Conservation (phyloP, 805 yeast genomes). For the Metschnikowia aberdeeniae region DNA sequence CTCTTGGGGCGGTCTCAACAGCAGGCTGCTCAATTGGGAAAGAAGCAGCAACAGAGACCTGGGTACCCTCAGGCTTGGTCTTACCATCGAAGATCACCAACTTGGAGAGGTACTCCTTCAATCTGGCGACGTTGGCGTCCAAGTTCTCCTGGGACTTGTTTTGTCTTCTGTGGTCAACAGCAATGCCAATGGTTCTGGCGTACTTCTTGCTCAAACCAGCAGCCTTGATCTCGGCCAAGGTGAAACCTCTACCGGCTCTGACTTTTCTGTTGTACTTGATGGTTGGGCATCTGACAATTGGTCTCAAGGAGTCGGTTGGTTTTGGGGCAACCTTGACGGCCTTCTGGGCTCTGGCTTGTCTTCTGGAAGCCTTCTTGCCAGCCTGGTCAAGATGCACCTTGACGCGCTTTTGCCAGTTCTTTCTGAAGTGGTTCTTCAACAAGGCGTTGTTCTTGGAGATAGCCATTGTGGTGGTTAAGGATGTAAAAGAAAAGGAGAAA, state of each 20-base stretch:
- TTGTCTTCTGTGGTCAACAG: constrained; percentile 99
- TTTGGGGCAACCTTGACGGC: constrained; percentile 96
- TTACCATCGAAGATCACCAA: constrained; percentile 94
- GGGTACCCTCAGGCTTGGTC: constrained; percentile 71
- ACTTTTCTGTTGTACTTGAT: constrained; percentile 98
- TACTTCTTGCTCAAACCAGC: constrained; percentile 86
- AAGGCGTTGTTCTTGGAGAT: constrained; percentile 98
- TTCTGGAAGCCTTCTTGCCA: constrained; percentile 97
- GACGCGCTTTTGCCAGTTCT: constrained; percentile 99
- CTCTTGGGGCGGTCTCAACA: constrained; percentile 77
- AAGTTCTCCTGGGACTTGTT: constrained; percentile 96
- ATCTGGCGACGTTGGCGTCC: constrained; percentile 92
- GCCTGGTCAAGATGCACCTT: constrained; percentile 99
- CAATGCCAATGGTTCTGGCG: constrained; percentile 98
- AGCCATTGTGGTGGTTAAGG: constrained; percentile 51
- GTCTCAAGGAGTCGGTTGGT: constrained; percentile 95
- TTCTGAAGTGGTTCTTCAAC: constrained; percentile 99
- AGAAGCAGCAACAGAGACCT: constrained; percentile 65
- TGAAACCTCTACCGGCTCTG: constrained; percentile 99
- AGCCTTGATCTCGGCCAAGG: constrained; percentile 96
- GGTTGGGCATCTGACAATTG: constrained; percentile 98
- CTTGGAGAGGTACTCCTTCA: constrained; percentile 93
- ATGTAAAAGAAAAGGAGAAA: constrained; percentile 12
- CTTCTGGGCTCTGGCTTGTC: constrained; percentile 88
- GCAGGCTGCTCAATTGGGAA: constrained; percentile 90